A percentile compares a stretch with the other conserved stretches of the same genome.
Conservation (phyloP, 106 monocot species). For the Narthecium ossifragum region DNA sequence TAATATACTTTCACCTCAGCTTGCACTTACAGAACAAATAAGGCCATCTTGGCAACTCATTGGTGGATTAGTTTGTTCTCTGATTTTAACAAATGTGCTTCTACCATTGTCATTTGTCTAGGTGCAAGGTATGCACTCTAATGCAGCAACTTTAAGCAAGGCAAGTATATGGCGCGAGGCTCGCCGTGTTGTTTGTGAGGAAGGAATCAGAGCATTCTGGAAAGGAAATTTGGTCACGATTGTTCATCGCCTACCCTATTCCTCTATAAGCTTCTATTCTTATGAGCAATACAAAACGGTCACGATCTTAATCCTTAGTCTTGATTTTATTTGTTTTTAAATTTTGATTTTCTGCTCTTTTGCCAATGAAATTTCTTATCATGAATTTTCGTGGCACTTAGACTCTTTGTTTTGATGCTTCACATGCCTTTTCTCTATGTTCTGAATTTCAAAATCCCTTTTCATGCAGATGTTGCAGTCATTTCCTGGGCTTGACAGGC, state of each 20-base stretch:
- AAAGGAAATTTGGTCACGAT: slow-evolving; percentile 94
- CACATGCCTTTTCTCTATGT: neutral
- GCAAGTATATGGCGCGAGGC: slow-evolving; percentile 81
- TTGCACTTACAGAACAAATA: too few species aligned
- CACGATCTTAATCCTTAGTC: too few species aligned
- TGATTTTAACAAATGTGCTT: too few species aligned
- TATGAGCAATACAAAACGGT: slow-evolving; percentile 92
- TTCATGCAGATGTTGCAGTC: slow-evolving; percentile 57
- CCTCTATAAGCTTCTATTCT: slow-evolving; percentile 89
- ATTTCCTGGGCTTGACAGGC: slow-evolving; percentile 53
- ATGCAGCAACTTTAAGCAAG: slow-evolving; percentile 64
- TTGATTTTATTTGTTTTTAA: too few species aligned
- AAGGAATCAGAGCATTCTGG: slow-evolving; percentile 94
- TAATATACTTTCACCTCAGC: too few species aligned
- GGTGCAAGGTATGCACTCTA: slow-evolving; percentile 94
- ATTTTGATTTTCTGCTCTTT: too few species aligned
- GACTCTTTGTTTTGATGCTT: too few species aligned
- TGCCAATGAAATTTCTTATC: too few species aligned
- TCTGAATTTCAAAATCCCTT: neutral
- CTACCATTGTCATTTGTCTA: too few species aligned
- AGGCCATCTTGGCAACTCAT: too few species aligned
- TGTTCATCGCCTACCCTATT: slow-evolving; percentile 85
- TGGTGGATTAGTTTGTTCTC: too few species aligned
- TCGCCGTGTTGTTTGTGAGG: slow-evolving; percentile 74
- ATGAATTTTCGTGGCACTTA: too few species aligned